A percentile compares a stretch with the other conserved stretches of the same genome.
phyloP scores from a whole-genome alignment of 2,329 filamentous ascomycete species.

The Botrytis sinoallii region DNA sequence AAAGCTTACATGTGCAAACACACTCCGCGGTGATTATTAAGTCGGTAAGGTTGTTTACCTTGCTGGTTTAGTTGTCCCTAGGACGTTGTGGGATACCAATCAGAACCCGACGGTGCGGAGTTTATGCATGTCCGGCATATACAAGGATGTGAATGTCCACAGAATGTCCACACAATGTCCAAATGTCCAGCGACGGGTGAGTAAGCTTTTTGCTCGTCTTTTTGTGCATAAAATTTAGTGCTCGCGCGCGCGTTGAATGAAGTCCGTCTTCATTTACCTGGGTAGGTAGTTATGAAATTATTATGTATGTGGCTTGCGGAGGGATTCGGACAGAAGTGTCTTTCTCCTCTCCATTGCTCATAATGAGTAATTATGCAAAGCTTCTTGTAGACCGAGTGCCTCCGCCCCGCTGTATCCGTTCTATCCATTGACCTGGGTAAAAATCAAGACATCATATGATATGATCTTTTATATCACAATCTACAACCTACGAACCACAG shows the following conservation, averaged over 20 bases:
- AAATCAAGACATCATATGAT: not conserved
- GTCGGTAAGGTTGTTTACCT: not conserved
- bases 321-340: not conserved
- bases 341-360: not conserved
- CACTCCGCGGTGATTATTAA: not conserved
- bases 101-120: not conserved
- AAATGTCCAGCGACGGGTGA: not conserved
- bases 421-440: not conserved
- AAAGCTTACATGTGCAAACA: not conserved
- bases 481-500: not conserved
- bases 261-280: too few relatives aligned
- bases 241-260: not conserved
- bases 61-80: not conserved
- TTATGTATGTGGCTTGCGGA: not conserved
- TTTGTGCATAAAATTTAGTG: not conserved
- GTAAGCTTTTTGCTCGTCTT: not conserved
- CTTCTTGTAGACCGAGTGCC: not conserved
- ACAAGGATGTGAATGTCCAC: not conserved
- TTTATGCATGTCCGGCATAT: constrained; percentile 3
- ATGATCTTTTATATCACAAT: not conserved
- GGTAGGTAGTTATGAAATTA: not conserved
- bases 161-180: not conserved
- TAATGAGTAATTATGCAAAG: not conserved
- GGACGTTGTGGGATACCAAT: not conserved
- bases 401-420: constrained; percentile 2